phyloP scores from a whole-genome alignment of 768 basidiomycete species.

The Serendipita sp. region DNA sequence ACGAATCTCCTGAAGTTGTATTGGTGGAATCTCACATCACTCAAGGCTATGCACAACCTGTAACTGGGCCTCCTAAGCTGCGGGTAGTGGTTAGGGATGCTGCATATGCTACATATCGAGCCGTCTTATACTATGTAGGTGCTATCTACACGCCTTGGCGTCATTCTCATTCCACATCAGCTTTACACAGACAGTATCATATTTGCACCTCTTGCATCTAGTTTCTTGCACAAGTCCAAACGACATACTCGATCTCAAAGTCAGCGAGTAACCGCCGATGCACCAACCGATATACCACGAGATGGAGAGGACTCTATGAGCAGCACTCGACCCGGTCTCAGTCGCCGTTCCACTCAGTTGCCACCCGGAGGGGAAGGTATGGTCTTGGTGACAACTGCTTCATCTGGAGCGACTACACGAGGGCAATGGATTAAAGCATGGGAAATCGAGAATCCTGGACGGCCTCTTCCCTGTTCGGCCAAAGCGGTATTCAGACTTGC shows the following conservation, averaged over 20 bases:
- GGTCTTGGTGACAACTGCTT: neutral
- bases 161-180: slow-evolving; percentile 21
- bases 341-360: neutral
- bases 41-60: too few species aligned
- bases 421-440: slow-evolving; percentile 62
- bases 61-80: slow-evolving; percentile 32
- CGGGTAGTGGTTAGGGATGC: slow-evolving; percentile 39
- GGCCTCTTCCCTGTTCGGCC: slow-evolving; percentile 61
- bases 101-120: slow-evolving; percentile 45
- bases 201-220: slow-evolving; percentile 71
- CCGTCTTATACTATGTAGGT: slow-evolving; percentile 62
- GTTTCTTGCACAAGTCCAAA: slow-evolving; percentile 23
- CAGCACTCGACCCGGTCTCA: neutral
- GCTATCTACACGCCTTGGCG: neutral
- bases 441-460: slow-evolving; percentile 40
- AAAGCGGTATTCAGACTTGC: slow-evolving; percentile 74
- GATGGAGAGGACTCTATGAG: neutral
- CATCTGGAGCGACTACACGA: slow-evolving; percentile 21
- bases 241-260: neutral
- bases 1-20: too few species aligned
- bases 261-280: neutral
- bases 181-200: slow-evolving; percentile 72
- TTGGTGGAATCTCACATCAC: too few species aligned
- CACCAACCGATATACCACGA: neutral
- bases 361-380: neutral